These are phyloP conservation scores for Lanmaoa rubissima DNA, from an alignment of 768 basidiomycete species.

Conservation along the genomic window DNA sequence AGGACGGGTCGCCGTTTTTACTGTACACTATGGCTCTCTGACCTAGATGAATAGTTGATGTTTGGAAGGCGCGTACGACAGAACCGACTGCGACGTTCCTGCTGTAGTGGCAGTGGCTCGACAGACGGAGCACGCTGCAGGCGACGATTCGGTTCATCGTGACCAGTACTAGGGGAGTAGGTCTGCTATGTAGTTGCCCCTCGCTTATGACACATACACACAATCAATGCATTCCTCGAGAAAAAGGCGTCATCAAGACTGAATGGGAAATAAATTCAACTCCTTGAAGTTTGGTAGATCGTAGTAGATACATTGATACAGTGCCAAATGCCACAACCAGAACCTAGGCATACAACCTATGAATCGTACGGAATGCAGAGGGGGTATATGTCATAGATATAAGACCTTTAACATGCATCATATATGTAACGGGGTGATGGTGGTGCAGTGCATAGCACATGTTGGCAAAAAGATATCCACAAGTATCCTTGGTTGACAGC, in stretches of 20 bases:
- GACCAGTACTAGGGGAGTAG: too few relatives aligned
- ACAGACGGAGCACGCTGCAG: background rate
- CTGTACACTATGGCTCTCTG: conserved; percentile 69
- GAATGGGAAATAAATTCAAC: background rate
- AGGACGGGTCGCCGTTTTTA: conserved; percentile 55
- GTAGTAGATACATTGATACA: conserved; percentile 16
- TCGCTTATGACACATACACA: background rate
- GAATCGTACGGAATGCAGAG: conserved; percentile 3
- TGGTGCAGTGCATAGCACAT: conserved; percentile 7
- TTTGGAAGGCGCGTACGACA: conserved; percentile 25
- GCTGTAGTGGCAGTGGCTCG: background rate
- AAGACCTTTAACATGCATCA: conserved; percentile 12
- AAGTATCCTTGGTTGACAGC: conserved; percentile 10
- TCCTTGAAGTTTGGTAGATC: background rate
- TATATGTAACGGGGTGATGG: conserved; percentile 1
- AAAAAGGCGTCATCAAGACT: background rate
- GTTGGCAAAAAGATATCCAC: background rate
- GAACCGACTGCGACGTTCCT: background rate
- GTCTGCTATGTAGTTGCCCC: too few relatives aligned
- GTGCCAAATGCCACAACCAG: conserved; percentile 1
- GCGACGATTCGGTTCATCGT: conserved; percentile 1
- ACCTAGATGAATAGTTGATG: conserved; percentile 30
- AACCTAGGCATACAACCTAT: conserved; percentile 27
- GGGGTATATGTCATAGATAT: conserved; percentile 14
- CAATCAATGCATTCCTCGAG: too few relatives aligned